Evolutionary conservation across 2,329 filamentous ascomycete species (phyloP).

Genomic region (Calonectria naviculata): DNA sequence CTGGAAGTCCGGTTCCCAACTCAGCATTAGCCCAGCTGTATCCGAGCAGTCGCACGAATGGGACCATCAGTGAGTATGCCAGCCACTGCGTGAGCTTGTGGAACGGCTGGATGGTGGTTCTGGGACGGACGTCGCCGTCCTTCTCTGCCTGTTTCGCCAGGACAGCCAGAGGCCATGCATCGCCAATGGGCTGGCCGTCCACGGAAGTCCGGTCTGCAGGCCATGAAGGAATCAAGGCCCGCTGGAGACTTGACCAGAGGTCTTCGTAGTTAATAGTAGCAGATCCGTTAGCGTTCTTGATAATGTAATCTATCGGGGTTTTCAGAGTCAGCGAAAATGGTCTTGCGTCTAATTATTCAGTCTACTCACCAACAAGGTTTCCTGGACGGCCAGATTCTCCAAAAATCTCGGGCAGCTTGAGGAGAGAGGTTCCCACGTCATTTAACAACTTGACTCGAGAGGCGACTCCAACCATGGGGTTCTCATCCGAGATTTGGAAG

Average conservation of each 20-base stretch:
- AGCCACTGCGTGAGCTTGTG: conserved; percentile 80
- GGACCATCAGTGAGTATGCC: conserved; percentile 77
- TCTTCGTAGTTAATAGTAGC: conserved; percentile 49
- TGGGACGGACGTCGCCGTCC: not conserved
- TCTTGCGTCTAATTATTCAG: not conserved
- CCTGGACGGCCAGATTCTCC: conserved; percentile 57
- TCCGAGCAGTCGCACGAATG: conserved; percentile 64
- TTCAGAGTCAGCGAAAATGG: not conserved
- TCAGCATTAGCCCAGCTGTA: conserved; percentile 63
- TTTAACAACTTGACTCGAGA: conserved; percentile 55
- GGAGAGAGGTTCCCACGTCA: conserved; percentile 54
- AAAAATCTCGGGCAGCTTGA: conserved; percentile 51
- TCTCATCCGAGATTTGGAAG: conserved; percentile 57
- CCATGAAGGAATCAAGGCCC: conserved; percentile 60
- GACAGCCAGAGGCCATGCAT: conserved; percentile 59
- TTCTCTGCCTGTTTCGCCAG: conserved; percentile 24
- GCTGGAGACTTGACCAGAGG: conserved; percentile 57
- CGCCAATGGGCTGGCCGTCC: conserved; percentile 55
- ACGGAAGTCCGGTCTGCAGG: conserved; percentile 63
- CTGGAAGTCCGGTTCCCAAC: conserved; percentile 74
- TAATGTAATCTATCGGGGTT: conserved; percentile 51
- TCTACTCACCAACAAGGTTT: conserved; percentile 56
- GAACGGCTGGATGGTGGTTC: conserved; percentile 58
- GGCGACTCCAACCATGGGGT: conserved; percentile 58
- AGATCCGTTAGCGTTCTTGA: conserved; percentile 39